Percentiles rank a stretch among this genome's conserved stretches.
Conservation (phyloP, 805 yeast species). For the Phaffomyces opuntiae region DNA sequence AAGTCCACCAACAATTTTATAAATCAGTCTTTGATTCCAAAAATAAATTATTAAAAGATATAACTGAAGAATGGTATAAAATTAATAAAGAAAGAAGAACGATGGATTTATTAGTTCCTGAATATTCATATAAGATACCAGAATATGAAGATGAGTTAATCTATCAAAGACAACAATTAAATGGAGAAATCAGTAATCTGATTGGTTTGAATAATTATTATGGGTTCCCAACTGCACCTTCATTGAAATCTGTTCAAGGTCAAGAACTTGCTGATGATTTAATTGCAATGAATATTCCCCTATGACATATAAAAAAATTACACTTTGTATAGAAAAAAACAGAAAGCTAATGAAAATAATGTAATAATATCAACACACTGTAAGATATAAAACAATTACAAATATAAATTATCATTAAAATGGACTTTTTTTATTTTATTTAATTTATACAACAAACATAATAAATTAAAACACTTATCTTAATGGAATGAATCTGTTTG, state of each 20-base stretch:
- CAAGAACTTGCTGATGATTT: constrained; percentile 76
- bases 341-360: constrained; percentile 2
- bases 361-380: not conserved
- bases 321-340: not conserved
- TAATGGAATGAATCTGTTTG: constrained; percentile 69
- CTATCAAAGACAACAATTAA: constrained; percentile 58
- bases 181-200: constrained; percentile 63
- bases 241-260: constrained; percentile 52
- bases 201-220: constrained; percentile 59
- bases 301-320: not conserved
- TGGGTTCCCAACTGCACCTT: constrained; percentile 82
- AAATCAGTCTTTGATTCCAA: constrained; percentile 64
- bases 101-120: constrained; percentile 57
- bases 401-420: constrained; percentile 8
- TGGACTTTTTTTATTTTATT: constrained; percentile 8
- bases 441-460: constrained; percentile 16
- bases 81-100: constrained; percentile 83
- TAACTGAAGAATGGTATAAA: constrained; percentile 87
- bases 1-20: constrained; percentile 76
- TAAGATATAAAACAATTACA: not conserved
- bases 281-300: constrained; percentile 37
- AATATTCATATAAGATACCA: constrained; percentile 35
- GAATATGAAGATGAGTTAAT: constrained; percentile 42
- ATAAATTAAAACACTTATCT: constrained; percentile 28
- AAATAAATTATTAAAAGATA: constrained; percentile 53